Evolutionary conservation across 2,329 filamentous ascomycete species (phyloP).

Genomic region (Stachybotrys chartarum): DNA sequence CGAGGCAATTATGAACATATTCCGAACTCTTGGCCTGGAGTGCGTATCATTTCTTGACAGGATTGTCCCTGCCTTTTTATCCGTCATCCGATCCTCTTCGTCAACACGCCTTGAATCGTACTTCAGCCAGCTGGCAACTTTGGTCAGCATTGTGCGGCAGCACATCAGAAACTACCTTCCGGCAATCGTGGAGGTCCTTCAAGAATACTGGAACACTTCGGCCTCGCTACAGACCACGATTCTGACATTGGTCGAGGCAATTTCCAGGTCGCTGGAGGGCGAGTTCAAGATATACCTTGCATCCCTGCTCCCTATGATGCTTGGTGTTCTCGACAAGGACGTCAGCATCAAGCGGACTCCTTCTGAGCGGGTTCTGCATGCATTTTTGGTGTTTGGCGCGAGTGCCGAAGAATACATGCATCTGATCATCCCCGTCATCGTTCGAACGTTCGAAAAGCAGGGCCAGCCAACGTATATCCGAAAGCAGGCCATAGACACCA

Average conservation of each 20-base stretch:
- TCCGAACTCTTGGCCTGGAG: conserved; percentile 90
- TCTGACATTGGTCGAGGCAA: conserved; percentile 84
- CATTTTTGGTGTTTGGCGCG: conserved; percentile 90
- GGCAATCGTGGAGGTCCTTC: conserved; percentile 76
- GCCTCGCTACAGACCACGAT: conserved; percentile 84
- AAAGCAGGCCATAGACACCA: conserved; percentile 86
- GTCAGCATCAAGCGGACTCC: conserved; percentile 65
- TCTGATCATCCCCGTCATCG: conserved; percentile 91
- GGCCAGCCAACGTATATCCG: conserved; percentile 73
- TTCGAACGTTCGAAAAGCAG: conserved; percentile 86
- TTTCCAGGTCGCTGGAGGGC: conserved; percentile 86
- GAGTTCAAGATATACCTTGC: conserved; percentile 98
- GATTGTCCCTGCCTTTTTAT: conserved; percentile 89
- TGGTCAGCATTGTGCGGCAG: conserved; percentile 92
- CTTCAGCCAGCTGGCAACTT: conserved; percentile 89
- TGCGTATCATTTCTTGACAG: conserved; percentile 92
- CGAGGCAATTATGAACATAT: conserved; percentile 98
- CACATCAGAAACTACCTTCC: conserved; percentile 90
- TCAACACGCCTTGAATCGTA: conserved; percentile 81
- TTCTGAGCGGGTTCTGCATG: conserved; percentile 86
- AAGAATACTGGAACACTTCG: conserved; percentile 83
- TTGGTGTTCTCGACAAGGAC: conserved; percentile 87
- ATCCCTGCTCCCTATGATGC: conserved; percentile 82
- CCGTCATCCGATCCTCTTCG: conserved; percentile 78
- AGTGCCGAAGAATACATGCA: conserved; percentile 99